These are phyloP conservation scores for Monosporozyma aerobia DNA, from an alignment of 805 yeast genomes.

Conservation along the genomic window DNA sequence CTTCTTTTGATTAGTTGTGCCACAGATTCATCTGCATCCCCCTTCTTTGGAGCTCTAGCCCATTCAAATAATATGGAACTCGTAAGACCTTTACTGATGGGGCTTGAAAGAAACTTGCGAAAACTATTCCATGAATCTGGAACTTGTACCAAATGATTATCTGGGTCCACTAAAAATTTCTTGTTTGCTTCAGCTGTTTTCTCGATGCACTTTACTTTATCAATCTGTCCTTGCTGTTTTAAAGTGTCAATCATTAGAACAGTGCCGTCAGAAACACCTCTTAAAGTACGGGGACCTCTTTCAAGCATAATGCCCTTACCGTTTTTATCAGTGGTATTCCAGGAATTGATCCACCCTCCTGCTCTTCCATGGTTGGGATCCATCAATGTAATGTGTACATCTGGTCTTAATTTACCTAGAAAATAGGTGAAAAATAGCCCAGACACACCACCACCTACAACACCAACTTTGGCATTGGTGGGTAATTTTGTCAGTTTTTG, in stretches of 20 bases:
- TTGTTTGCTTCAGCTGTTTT: conserved; percentile 54
- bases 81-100: conserved; percentile 38
- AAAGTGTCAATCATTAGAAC: conserved; percentile 56
- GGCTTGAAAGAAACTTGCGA: conserved; percentile 32
- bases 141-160: conserved; percentile 42
- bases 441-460: conserved; percentile 83
- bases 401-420: conserved; percentile 66
- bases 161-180: conserved; percentile 50
- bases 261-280: conserved; percentile 78
- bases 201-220: conserved; percentile 51
- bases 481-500: conserved; percentile 16
- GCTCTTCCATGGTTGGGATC: conserved; percentile 43
- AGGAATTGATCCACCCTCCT: conserved; percentile 77
- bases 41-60: conserved; percentile 18
- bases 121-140: conserved; percentile 37
- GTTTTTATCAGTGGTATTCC: conserved; percentile 27
- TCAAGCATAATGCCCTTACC: conserved; percentile 41
- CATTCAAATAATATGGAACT: conserved; percentile 44
- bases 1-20: conserved; percentile 58
- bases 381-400: conserved; percentile 50
- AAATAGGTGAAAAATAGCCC: conserved; percentile 71
- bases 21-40: conserved; percentile 57
- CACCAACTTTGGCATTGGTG: conserved; percentile 43
- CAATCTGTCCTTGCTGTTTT: conserved; percentile 35
- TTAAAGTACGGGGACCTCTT: conserved; percentile 83